These are phyloP conservation scores for Helicosporidium sp. DNA, from an alignment of 139 green algal species.

Conservation along the genomic window DNA sequence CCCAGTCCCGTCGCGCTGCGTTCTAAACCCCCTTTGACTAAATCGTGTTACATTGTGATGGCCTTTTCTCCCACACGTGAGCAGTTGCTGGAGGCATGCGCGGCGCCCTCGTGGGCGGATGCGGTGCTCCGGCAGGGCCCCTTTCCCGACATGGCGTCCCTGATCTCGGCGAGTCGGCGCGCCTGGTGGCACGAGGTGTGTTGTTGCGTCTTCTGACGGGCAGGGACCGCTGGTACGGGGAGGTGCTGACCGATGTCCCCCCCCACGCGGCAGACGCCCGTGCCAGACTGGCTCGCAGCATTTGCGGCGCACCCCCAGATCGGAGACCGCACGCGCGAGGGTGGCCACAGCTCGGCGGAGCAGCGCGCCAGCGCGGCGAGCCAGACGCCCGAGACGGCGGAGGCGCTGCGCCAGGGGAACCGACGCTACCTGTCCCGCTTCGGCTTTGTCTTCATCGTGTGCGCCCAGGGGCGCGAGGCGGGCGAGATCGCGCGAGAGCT, in stretches of 20 bases:
- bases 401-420: constrained; percentile 41
- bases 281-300: constrained; percentile 63
- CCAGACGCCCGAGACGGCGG: neutral
- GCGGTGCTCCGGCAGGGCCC: constrained; percentile 14
- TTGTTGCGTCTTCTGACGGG: neutral
- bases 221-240: neutral
- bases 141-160: constrained; percentile 12
- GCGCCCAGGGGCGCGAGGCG: constrained; percentile 42
- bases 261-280: constrained; percentile 8
- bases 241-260: neutral
- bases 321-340: constrained; percentile 39
- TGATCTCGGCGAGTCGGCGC: constrained; percentile 19
- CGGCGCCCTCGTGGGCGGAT: no score
- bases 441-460: constrained; percentile 88
- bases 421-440: constrained; percentile 59
- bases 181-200: constrained; percentile 49
- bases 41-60: no score
- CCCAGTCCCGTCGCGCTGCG: no score
- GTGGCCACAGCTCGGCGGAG: constrained; percentile 10
- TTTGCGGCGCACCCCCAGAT: constrained; percentile 75
- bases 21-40: no score
- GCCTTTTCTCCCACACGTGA: no score
- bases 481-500: constrained; percentile 42
- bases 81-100: no score
- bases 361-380: constrained; percentile 31